phyloP scores from a whole-genome alignment of 805 yeast genomes.

The Saturnispora gosingensis region DNA sequence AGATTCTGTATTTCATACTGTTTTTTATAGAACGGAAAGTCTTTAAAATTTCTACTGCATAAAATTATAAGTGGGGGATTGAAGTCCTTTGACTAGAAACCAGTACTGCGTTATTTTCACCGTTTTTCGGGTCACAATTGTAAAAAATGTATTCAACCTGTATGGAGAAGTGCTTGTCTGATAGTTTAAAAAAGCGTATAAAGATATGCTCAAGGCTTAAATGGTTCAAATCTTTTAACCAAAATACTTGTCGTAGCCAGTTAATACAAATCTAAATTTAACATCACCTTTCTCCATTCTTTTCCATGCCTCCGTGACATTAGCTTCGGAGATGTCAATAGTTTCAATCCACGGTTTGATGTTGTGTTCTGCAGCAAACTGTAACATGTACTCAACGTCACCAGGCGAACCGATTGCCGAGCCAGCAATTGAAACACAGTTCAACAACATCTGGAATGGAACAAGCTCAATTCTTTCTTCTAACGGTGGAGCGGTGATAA shows the following conservation, averaged over 20 bases:
- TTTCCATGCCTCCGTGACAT: slow-evolving; percentile 34
- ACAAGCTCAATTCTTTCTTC: slow-evolving; percentile 25
- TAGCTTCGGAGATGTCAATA: slow-evolving; percentile 35
- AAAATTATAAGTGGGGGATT: too few relatives aligned
- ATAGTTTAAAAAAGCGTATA: too few relatives aligned
- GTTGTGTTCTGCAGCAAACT: slow-evolving; percentile 36
- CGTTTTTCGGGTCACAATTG: too few relatives aligned
- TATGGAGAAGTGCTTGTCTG: too few relatives aligned
- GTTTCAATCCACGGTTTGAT: slow-evolving; percentile 44
- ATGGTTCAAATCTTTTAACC: background rate
- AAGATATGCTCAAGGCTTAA: too few relatives aligned
- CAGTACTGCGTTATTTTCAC: too few relatives aligned
- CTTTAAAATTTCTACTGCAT: too few relatives aligned
- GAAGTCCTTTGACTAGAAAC: too few relatives aligned
- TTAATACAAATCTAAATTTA: slow-evolving; percentile 44
- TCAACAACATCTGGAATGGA: slow-evolving; percentile 26
- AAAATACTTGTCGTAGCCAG: slow-evolving; percentile 33
- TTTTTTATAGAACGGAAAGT: too few relatives aligned
- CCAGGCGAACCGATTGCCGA: slow-evolving; percentile 35
- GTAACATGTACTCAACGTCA: slow-evolving; percentile 38
- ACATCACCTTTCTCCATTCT: slow-evolving; percentile 41
- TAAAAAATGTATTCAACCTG: too few relatives aligned
- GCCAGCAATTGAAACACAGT: slow-evolving; percentile 25
- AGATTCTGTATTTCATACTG: background rate
- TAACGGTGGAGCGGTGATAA: slow-evolving; percentile 29